Evolutionary conservation across 2,329 filamentous ascomycete genomes (phyloP), one percentile per base, ranked within the genome.

Genomic region (Malbranchea cinnamomea): DNA sequence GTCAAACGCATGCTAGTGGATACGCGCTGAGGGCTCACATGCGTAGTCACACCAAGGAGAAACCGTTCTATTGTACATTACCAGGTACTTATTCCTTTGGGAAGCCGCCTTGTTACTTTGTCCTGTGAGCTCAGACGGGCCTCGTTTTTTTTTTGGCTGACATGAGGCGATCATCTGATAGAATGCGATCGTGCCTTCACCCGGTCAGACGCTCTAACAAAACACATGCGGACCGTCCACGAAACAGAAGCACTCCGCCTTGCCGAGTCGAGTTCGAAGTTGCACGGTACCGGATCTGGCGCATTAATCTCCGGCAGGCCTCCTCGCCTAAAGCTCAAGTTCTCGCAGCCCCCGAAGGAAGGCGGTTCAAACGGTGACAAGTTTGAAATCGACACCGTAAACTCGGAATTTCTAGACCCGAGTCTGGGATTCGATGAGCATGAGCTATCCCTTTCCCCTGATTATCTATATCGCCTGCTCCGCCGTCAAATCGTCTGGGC

Each of bases 181-280:
- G 89, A 98, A 68, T 98, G 89, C 59, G 89, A 98, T 52, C 78
- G 87, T 37, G 85, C 85, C 18, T 98, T 98, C 46, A 98, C 89
- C 2, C 71, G 89, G 41, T 94, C 87, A 14, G 89, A 98, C 47
- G 89, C 89, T 8, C 67, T 98, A 0, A 84, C 87, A 2, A 98
- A 98, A 56, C 89, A 98, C 53, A 95, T 95, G 83, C 79, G 89
- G 44, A 95, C 89, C 10, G 85, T 98, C 21, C 89, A 98, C 61
- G 89, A 98, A 53, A 94, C 87, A 3, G 89, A 98, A 58, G 80
- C 83, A 10, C 66, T 93, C 13, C 75, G 82, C n/a, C 79, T 81
- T 4, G 63, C 61, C 9, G 66, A 63, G 34, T 48, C 54, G 8
- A 54, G 59, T 10, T 48, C 56, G 6, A 55, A 56, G 39, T 47